Percentiles rank a stretch among this genome's conserved stretches.
phyloP scores from a whole-genome alignment of 345 rosid genomes.

The Noccaea bulbosa region DNA sequence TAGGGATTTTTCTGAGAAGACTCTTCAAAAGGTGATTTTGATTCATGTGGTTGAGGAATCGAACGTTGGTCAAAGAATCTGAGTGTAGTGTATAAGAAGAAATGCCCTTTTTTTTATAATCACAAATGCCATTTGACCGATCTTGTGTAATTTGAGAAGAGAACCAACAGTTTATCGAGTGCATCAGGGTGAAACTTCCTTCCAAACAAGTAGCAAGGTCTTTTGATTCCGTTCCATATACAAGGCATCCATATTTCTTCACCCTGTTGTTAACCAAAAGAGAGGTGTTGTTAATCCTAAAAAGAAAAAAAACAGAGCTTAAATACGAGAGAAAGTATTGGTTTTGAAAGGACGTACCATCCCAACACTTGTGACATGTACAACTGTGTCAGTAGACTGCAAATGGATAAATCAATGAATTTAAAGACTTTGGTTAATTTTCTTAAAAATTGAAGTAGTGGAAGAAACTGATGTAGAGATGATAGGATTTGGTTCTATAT shows the following conservation, averaged over 20 bases:
- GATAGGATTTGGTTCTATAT: conserved; percentile 20
- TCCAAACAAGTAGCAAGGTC: conserved; percentile 94
- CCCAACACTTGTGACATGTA: conserved; percentile 85
- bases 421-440: neutral
- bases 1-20: conserved; percentile 13
- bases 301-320: neutral
- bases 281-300: neutral
- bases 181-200: conserved; percentile 85
- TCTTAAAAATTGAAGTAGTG: neutral
- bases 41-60: conserved; percentile 17
- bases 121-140: conserved; percentile 34
- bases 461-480: conserved; percentile 1
- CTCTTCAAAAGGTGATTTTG: conserved; percentile 19
- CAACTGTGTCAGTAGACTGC: conserved; percentile 75
- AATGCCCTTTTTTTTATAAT: conserved; percentile 6
- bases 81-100: conserved; percentile 22
- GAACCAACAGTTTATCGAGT: conserved; percentile 68
- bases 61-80: conserved; percentile 40
- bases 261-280: conserved; percentile 48
- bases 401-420: conserved; percentile 22
- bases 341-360: conserved; percentile 51
- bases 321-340: neutral
- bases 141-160: conserved; percentile 74
- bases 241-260: conserved; percentile 65
- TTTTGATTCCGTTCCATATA: conserved; percentile 90